These are phyloP conservation scores for Pleurotus salmoneostramineus DNA, from an alignment of 768 basidiomycete genomes.

Conservation along the genomic window DNA sequence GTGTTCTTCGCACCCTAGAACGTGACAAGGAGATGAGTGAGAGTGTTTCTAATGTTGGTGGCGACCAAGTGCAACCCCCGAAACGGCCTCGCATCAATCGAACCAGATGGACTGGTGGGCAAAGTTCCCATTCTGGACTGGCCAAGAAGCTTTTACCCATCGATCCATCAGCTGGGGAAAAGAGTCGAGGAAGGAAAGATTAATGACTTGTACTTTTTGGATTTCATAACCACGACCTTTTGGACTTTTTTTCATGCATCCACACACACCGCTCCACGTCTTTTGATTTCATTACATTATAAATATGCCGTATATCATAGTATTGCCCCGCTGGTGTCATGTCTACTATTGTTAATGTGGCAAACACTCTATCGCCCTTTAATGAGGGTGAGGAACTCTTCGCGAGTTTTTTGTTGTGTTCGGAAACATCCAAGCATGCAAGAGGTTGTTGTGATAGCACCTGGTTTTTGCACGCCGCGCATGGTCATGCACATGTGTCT, in stretches of 20 bases:
- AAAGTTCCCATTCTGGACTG: constrained; percentile 32
- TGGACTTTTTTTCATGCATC: constrained; percentile 6
- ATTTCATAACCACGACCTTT: not conserved
- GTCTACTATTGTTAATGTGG: constrained; percentile 8
- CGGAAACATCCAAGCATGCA: constrained; percentile 99
- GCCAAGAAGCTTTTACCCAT: constrained; percentile 60
- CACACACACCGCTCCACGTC: not conserved
- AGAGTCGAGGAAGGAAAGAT: constrained; percentile 55
- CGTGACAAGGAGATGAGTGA: constrained; percentile 57
- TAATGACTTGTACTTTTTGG: constrained; percentile 14
- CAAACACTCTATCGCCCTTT: constrained; percentile 30
- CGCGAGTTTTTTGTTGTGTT: constrained; percentile 96
- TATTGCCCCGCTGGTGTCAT: not conserved
- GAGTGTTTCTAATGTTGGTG: constrained; percentile 23
- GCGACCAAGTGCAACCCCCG: constrained; percentile 37
- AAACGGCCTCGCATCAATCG: constrained; percentile 63
- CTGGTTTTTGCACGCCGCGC: constrained; percentile 99
- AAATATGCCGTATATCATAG: constrained; percentile 7
- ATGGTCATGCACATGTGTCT: constrained; percentile 72
- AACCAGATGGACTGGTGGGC: constrained; percentile 37
- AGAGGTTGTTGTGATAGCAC: constrained; percentile 90
- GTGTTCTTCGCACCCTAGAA: constrained; percentile 32
- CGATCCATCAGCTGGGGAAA: constrained; percentile 58
- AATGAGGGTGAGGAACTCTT: constrained; percentile 91
- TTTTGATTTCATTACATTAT: not conserved